These are phyloP conservation scores for Rhizopus sp. DNA, from an alignment of 371 early-diverging fungal genomes.

Conservation along the genomic window DNA sequence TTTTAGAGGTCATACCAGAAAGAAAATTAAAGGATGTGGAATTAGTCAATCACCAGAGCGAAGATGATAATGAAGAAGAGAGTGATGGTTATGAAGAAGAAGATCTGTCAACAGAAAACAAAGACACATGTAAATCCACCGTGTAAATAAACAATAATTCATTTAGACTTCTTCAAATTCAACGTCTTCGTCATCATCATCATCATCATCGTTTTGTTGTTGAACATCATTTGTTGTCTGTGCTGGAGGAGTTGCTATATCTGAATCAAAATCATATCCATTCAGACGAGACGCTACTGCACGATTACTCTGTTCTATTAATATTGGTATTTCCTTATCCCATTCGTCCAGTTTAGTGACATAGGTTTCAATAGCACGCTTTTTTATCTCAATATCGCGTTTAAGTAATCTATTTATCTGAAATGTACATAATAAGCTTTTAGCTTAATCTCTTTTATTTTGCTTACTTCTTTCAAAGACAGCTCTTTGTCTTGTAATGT, in stretches of 20 bases:
- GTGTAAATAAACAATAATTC: slow-evolving; percentile 2
- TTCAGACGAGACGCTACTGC: slow-evolving; percentile 15
- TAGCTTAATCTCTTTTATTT: neutral
- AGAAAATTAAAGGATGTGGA: slow-evolving; percentile 72
- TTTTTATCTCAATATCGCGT: slow-evolving; percentile 32
- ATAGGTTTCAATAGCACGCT: slow-evolving; percentile 22
- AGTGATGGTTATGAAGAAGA: slow-evolving; percentile 18
- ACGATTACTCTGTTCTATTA: slow-evolving; percentile 18
- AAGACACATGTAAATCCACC: slow-evolving; percentile 12
- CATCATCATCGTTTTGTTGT: slow-evolving; percentile 12
- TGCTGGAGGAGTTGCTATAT: neutral
- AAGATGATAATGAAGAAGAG: slow-evolving; percentile 18
- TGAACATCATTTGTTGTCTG: neutral
- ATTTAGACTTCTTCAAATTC: slow-evolving; percentile 38
- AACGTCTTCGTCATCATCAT: slow-evolving; percentile 29
- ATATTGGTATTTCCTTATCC: slow-evolving; percentile 21
- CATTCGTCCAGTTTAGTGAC: slow-evolving; percentile 22
- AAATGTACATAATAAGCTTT: neutral
- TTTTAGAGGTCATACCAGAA: slow-evolving; percentile 83
- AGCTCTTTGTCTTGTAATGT: slow-evolving; percentile 29
- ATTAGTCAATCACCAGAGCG: slow-evolving; percentile 30
- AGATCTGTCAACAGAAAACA: slow-evolving; percentile 22
- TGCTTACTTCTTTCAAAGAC: slow-evolving; percentile 32
- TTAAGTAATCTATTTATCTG: slow-evolving; percentile 24
- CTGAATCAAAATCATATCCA: slow-evolving; percentile 23